Conservation (phyloP, 352 stramenopile species). For the Phytophthora ramorum region DNA sequence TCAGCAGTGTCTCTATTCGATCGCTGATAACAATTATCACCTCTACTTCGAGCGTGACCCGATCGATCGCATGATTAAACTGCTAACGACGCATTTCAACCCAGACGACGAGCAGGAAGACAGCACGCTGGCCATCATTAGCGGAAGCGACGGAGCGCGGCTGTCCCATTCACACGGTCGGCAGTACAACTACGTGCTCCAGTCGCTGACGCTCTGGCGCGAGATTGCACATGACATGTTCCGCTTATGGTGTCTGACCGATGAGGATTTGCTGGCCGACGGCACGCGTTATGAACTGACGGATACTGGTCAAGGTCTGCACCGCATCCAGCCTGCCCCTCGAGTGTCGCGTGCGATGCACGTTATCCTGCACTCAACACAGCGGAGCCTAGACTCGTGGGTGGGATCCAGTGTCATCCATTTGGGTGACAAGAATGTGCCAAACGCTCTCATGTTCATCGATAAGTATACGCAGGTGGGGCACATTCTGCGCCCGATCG, state of each 20-base stretch:
- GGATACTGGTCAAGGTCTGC: slow-evolving; percentile 96
- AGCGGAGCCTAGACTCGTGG: slow-evolving; percentile 84
- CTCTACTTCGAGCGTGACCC: slow-evolving; percentile 97
- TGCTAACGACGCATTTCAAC: slow-evolving; percentile 90
- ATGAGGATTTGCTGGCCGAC: slow-evolving; percentile 90
- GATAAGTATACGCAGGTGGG: slow-evolving; percentile 98
- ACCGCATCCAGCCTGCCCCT: slow-evolving; percentile 95
- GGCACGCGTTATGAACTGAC: slow-evolving; percentile 88
- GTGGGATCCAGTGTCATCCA: slow-evolving; percentile 96
- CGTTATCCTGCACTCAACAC: slow-evolving; percentile 89
- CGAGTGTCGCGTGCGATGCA: slow-evolving; percentile 96
- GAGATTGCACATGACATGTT: slow-evolving; percentile 98
- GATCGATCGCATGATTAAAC: slow-evolving; percentile 95
- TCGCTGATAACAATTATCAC: slow-evolving; percentile 97
- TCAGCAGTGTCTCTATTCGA: slow-evolving; percentile 96
- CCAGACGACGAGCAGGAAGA: slow-evolving; percentile 72
- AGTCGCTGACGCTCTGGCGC: slow-evolving; percentile 96
- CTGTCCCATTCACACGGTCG: slow-evolving; percentile 95
- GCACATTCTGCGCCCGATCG: slow-evolving; percentile 88
- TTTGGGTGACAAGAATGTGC: slow-evolving; percentile 98
- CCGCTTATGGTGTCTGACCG: slow-evolving; percentile 95
- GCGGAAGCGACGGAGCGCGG: slow-evolving; percentile 91
- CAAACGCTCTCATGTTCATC: slow-evolving; percentile 98
- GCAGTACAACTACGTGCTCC: slow-evolving; percentile 97
- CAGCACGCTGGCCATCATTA: slow-evolving; percentile 93